Percentiles rank a stretch among this genome's conserved stretches.
Evolutionary conservation across 257 asterid genomes (phyloP).

Genomic region (Nicotiana sylvestris): DNA sequence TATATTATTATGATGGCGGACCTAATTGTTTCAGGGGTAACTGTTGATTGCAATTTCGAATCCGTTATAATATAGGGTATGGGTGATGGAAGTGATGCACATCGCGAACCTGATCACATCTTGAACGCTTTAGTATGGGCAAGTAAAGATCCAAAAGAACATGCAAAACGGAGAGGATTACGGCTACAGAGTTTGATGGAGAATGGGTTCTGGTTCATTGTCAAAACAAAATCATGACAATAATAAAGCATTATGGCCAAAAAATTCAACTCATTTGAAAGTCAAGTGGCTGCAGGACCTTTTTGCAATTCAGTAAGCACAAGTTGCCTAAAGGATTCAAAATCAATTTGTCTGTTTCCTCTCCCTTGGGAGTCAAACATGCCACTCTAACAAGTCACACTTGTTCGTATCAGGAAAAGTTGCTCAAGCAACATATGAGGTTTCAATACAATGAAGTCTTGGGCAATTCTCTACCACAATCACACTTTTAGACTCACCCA

Average conservation of each 20-base stretch:
- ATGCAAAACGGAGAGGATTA: background rate
- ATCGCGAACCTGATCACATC: background rate
- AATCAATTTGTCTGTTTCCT: background rate
- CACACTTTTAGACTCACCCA: slow-evolving; percentile 1
- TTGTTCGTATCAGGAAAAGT: background rate
- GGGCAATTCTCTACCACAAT: background rate
- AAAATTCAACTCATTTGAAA: background rate
- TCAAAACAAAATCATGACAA: background rate
- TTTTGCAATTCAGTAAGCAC: background rate
- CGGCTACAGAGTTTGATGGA: background rate
- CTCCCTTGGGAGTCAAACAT: background rate
- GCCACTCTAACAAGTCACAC: background rate
- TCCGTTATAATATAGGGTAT: background rate
- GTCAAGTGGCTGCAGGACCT: background rate
- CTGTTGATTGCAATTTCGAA: background rate
- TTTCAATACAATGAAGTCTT: background rate
- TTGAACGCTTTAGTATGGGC: background rate
- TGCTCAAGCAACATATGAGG: background rate
- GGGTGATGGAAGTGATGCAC: background rate
- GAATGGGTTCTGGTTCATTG: background rate
- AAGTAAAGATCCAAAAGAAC: background rate
- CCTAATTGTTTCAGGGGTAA: background rate
- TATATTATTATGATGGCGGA: background rate
- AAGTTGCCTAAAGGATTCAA: background rate
- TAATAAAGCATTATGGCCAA: background rate